Conservation (phyloP, 129 eudicot species). For the Tanacetum coccineum region DNA sequence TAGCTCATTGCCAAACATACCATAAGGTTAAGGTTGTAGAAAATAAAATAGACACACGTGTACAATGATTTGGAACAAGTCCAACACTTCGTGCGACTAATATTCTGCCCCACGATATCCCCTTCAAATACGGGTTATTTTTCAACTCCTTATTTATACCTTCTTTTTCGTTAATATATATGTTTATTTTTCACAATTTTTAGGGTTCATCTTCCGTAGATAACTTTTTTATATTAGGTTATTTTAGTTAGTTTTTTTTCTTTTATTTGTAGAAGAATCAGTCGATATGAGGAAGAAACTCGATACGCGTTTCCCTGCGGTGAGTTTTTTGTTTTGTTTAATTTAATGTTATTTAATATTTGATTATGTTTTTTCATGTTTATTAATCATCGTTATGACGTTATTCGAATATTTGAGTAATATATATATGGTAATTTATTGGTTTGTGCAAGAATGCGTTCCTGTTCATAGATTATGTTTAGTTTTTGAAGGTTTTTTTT, state of each 20-base stretch:
- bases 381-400: not conserved
- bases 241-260: not conserved
- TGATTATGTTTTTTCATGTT: not conserved
- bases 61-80: conserved; percentile 22
- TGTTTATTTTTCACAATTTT: conserved; percentile 9
- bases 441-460: too few species aligned
- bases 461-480: conserved; percentile 8
- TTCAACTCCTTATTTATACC: conserved; percentile 8
- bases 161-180: conserved; percentile 12
- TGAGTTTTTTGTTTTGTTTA: conserved; percentile 17
- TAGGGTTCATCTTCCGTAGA: conserved; percentile 25
- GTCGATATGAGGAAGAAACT: conserved; percentile 67
- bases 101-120: not conserved
- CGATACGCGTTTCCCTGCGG: conserved; percentile 79
- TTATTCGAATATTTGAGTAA: not conserved
- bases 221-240: conserved; percentile 21
- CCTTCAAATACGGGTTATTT: conserved; percentile 18
- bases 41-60: conserved; percentile 11
- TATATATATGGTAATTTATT: not conserved
- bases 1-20: too few species aligned
- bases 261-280: conserved; percentile 8
- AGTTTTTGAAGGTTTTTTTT: too few species aligned
- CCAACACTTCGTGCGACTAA: conserved; percentile 7
- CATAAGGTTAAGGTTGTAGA: too few species aligned
- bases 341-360: not conserved